These are phyloP conservation scores for Ceratobasidium sp. DNA, from an alignment of 1,284 basidiomycete genomes.

Conservation along the genomic window DNA sequence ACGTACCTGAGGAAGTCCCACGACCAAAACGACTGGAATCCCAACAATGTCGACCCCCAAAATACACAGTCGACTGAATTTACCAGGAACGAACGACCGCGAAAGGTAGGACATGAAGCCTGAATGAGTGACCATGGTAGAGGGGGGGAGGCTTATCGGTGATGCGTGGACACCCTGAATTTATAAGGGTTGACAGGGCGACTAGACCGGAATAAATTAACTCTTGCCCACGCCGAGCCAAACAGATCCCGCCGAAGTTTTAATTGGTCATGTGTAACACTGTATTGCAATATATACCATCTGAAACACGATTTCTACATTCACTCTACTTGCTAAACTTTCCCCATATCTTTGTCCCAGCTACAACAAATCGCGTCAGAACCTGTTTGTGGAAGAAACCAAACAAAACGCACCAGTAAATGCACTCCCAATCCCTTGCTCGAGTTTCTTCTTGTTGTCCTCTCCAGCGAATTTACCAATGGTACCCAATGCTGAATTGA, in stretches of 20 bases:
- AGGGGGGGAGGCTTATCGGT: conserved; percentile 16
- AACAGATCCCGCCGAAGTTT: conserved; percentile 29
- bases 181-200: conserved; percentile 28
- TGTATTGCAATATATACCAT: background rate
- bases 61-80: conserved; percentile 19
- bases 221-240: background rate
- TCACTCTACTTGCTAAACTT: background rate
- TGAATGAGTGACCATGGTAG: conserved; percentile 1
- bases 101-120: conserved; percentile 25
- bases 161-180: conserved; percentile 1
- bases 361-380: background rate
- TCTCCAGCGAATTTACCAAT: conserved; percentile 24
- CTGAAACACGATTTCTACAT: no score
- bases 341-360: conserved; percentile 24
- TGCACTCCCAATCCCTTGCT: conserved; percentile 10
- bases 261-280: background rate
- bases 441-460: conserved; percentile 31
- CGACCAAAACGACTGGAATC: conserved; percentile 17
- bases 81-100: conserved; percentile 17
- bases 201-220: background rate
- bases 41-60: conserved; percentile 27
- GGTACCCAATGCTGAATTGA: conserved; percentile 11
- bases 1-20: conserved; percentile 24
- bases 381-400: background rate
- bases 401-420: conserved; percentile 10